phyloP scores from a whole-genome alignment of 495 filamentous ascomycete species.

The Penicillium pulvis region DNA sequence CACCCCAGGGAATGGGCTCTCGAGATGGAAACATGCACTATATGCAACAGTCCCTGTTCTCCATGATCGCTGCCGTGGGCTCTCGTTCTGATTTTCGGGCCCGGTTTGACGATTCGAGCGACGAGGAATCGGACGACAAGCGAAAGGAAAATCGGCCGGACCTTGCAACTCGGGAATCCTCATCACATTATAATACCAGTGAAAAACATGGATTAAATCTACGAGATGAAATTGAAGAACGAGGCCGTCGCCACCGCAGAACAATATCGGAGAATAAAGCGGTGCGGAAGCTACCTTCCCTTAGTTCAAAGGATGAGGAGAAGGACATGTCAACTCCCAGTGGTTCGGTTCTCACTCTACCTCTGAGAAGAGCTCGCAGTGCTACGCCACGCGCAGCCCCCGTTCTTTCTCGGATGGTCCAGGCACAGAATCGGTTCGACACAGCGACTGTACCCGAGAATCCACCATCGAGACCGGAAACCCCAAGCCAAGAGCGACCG shows the following conservation, averaged over 20 bases:
- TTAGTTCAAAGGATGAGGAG: constrained; percentile 43
- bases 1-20: constrained; percentile 38
- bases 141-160: constrained; percentile 12
- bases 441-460: constrained; percentile 26
- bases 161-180: not conserved
- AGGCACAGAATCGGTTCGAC: constrained; percentile 71
- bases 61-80: constrained; percentile 88
- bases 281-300: constrained; percentile 58
- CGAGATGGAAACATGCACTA: constrained; percentile 54
- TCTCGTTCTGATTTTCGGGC: constrained; percentile 77
- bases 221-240: constrained; percentile 22
- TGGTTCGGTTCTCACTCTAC: constrained; percentile 18
- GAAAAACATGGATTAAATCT: constrained; percentile 4
- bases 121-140: constrained; percentile 60
- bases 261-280: constrained; percentile 63
- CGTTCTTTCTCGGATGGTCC: constrained; percentile 79
- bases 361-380: constrained; percentile 36
- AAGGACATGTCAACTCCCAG: constrained; percentile 24
- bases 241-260: constrained; percentile 53
- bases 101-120: constrained; percentile 80
- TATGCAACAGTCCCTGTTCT: constrained; percentile 95
- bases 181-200: not conserved
- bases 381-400: constrained; percentile 61
- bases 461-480: constrained; percentile 20
- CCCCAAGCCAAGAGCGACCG: constrained; percentile 24